These are phyloP conservation scores for Colletotrichum echinochloae DNA, from an alignment of 2,329 filamentous ascomycete species.

Conservation along the genomic window DNA sequence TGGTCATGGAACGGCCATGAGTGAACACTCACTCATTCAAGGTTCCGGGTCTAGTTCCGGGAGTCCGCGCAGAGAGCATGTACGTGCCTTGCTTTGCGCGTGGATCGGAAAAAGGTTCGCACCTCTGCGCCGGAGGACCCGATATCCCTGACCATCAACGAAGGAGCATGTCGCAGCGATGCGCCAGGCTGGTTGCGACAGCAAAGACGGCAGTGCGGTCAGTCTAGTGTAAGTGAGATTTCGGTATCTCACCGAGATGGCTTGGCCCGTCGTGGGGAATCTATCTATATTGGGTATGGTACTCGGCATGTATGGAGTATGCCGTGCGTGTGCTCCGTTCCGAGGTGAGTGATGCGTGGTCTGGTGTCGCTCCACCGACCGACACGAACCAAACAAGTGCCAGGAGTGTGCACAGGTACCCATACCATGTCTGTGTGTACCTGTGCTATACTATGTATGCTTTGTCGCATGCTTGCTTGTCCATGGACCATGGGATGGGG, in stretches of 20 bases:
- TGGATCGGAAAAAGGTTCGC: constrained; percentile 16
- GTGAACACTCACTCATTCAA: constrained; percentile 4
- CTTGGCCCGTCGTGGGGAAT: background rate
- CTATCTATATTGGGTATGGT: too few species aligned
- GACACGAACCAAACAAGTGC: background rate
- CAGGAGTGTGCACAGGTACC: too few species aligned
- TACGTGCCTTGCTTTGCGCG: constrained; percentile 6
- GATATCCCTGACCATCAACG: constrained; percentile 6
- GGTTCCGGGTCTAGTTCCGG: constrained; percentile 22
- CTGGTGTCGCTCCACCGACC: constrained; percentile 1
- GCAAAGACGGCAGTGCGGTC: background rate
- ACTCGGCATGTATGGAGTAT: too few species aligned
- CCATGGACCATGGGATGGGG: too few species aligned
- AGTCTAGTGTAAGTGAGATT: background rate
- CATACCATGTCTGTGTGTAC: too few species aligned
- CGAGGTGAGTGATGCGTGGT: too few species aligned
- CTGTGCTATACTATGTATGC: background rate
- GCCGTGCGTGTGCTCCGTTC: too few species aligned
- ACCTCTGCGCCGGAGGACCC: constrained; percentile 21
- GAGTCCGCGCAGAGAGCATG: constrained; percentile 2
- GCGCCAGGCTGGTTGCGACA: background rate
- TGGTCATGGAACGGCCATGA: background rate
- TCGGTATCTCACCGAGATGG: constrained; percentile 24
- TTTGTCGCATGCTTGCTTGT: constrained; percentile 2
- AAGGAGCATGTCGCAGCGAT: constrained; percentile 5